Evolutionary conservation across 2,329 filamentous ascomycete species (phyloP), one percentile per base, ranked within the genome.

Genomic region (Neopestalotiopsis rosae): DNA sequence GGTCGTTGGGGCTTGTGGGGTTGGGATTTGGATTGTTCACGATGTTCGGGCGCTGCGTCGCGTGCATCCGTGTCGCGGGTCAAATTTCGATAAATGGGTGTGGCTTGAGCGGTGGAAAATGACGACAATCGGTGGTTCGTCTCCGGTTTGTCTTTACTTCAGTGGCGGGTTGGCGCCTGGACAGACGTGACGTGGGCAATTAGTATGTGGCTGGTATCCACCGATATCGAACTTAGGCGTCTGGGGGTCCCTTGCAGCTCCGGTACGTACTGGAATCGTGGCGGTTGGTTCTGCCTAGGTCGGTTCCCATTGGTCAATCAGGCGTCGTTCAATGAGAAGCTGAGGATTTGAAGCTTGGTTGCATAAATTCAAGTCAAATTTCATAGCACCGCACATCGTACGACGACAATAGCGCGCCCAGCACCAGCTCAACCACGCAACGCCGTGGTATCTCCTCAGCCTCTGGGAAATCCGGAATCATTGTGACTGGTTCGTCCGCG

Each of bases 21-120:
- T 38, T 38, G 6, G 6, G 62, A 5, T 13, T 52, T 28, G 17
- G 45, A 17, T 20, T 52, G 45, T 20, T 52, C 45, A 10, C 45
- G 45, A 52, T 52, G 61, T 10, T 42, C 14, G 5, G n/a, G n/a
- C n/a, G 57, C 10, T 49, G n/a, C 49, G 63, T 66, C 63, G 63
- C 63, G 63, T 66, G 63, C 52, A 32, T 38, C 49, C 63, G 63
- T 63, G 30, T 64, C 63, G 63, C 63, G 63, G 63, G 49, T 66
- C 63, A 66, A 42, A 66, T 57, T 57, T 66, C 32, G 42, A 56
- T 28, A 38, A 24, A 57, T 56, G 45, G 10, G 30, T 45, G 42
- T 64, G 61, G 34, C 20, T 38, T 14, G n/a, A 40, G 14, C 10
- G 42, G 30, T 17, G 34, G 14, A 32, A 20, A 66, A 57, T 66